Evolutionary conservation across 257 asterid species (phyloP), one percentile per base, ranked within the genome.

Genomic region (Ilex asprella): DNA sequence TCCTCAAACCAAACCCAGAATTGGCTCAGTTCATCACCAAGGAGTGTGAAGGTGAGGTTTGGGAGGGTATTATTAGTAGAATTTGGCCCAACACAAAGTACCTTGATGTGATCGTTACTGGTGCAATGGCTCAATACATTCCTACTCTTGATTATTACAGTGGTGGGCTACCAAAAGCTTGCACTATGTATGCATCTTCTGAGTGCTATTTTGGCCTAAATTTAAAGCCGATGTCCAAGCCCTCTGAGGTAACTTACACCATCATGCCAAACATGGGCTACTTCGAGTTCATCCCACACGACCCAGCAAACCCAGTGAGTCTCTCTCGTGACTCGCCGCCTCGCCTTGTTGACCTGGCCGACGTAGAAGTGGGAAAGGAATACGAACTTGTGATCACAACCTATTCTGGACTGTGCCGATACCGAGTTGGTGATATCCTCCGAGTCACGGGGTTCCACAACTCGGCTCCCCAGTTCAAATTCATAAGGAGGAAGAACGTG

Each of bases 231-330:
- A 75, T 85, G 94, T 67, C 72, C 0, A 67, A 75, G 31, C 97
- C 97, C 0, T 69, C 78, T 0, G 81, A 87, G 31, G 87, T 78
- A 0, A 75, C 89, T 15, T 89, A 87, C 81, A 83, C 94, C 46
- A 83, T 89, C 76, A 87, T 89, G 95, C 95, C 97, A 0, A 87
- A 89, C 75, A 87, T 84, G 97, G 94, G 92, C 11, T 89, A 87
- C 64, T 89, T 89, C 60, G 97, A 89, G 76, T 87, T 89, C 72
- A 72, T 89, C 60, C 90, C 84, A 0, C 93, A 82, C 46, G 86
- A 78, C 56, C 69, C 73, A 10, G 58, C 15, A 54, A 69, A 70
- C 15, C 81, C 77, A 8, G 72, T 58, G 0, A 39, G 31, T 16
- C 29, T 67, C 27, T 67, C 74, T 3, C 75, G 69, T 7, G 81